Evolutionary conservation across 2,329 filamentous ascomycete genomes (phyloP).

Genomic region (Paecilomyces fulvus): DNA sequence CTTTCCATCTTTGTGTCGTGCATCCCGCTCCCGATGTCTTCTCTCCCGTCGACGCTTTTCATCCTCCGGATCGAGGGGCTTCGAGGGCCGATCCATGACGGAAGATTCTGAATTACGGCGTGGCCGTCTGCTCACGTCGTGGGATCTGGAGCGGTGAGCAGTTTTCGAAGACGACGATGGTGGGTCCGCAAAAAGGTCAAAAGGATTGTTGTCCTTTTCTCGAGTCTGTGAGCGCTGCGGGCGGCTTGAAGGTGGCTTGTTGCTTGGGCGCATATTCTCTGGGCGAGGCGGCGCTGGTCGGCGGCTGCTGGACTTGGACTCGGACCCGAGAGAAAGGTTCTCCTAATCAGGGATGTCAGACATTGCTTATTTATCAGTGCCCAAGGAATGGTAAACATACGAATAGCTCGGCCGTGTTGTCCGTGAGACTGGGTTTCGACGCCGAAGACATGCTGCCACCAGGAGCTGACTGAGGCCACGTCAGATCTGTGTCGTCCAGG

Average conservation of each 20-base stretch:
- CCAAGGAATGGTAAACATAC: slow-evolving; percentile 37
- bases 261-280: slow-evolving; percentile 23
- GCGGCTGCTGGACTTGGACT: slow-evolving; percentile 28
- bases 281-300: slow-evolving; percentile 24
- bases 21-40: slow-evolving; percentile 43
- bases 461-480: slow-evolving; percentile 28
- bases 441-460: slow-evolving; percentile 22
- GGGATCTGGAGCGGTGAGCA: slow-evolving; percentile 20
- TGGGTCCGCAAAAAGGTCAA: slow-evolving; percentile 44
- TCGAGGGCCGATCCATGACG: slow-evolving; percentile 43
- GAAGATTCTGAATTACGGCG: slow-evolving; percentile 59
- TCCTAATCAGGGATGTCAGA: slow-evolving; percentile 19
- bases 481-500: slow-evolving; percentile 40
- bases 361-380: neutral
- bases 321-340: slow-evolving; percentile 29
- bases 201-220: slow-evolving; percentile 21
- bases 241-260: slow-evolving; percentile 15
- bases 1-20: slow-evolving; percentile 31
- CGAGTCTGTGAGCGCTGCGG: slow-evolving; percentile 17
- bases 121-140: slow-evolving; percentile 35
- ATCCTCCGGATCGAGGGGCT: slow-evolving; percentile 41
- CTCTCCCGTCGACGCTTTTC: slow-evolving; percentile 43
- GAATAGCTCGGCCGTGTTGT: slow-evolving; percentile 50
- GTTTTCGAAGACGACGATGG: slow-evolving; percentile 19
- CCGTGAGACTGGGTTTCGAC: slow-evolving; percentile 33